Percentiles rank a stretch among this genome's conserved stretches.
These are phyloP conservation scores for Chenopodium suecicum DNA, from an alignment of 148 eudicot genomes.

Conservation along the genomic window DNA sequence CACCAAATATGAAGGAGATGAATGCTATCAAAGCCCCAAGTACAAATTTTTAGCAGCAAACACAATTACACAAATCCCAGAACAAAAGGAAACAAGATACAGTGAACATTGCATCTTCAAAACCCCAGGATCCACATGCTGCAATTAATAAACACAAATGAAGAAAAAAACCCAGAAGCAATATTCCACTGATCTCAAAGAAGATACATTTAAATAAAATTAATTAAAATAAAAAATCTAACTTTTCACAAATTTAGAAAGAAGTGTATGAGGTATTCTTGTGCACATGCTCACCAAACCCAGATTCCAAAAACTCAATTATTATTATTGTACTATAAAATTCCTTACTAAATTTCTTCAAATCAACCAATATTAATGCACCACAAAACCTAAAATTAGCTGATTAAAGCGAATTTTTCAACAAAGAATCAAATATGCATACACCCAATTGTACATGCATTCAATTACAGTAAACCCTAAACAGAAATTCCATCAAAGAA, in stretches of 20 bases:
- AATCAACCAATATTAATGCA: neutral
- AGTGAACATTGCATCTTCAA: constrained; percentile 9
- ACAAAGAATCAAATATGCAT: neutral
- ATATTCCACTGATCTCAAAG: constrained; percentile 15
- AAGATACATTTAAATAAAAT: neutral
- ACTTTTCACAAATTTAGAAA: constrained; percentile 1
- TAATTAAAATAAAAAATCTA: too few relatives aligned
- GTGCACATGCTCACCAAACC: constrained; percentile 28
- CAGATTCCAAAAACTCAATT: constrained; percentile 22
- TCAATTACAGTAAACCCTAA: constrained; percentile 7
- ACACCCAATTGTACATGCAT: neutral
- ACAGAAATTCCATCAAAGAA: constrained; percentile 12
- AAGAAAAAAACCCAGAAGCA: constrained; percentile 18
- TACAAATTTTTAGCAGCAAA: constrained; percentile 4
- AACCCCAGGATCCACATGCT: constrained; percentile 9
- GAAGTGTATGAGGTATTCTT: constrained; percentile 8
- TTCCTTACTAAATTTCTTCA: constrained; percentile 1
- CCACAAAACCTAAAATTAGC: neutral
- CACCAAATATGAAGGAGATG: neutral
- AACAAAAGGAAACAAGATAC: neutral
- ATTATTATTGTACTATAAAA: neutral
- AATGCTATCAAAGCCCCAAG: neutral
- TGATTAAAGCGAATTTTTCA: neutral
- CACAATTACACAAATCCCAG: neutral
- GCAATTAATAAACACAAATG: constrained; percentile 13